Percentiles rank a stretch among this genome's conserved stretches.
phyloP scores from a whole-genome alignment of 1,284 basidiomycete genomes.

The Boletus mariae region DNA sequence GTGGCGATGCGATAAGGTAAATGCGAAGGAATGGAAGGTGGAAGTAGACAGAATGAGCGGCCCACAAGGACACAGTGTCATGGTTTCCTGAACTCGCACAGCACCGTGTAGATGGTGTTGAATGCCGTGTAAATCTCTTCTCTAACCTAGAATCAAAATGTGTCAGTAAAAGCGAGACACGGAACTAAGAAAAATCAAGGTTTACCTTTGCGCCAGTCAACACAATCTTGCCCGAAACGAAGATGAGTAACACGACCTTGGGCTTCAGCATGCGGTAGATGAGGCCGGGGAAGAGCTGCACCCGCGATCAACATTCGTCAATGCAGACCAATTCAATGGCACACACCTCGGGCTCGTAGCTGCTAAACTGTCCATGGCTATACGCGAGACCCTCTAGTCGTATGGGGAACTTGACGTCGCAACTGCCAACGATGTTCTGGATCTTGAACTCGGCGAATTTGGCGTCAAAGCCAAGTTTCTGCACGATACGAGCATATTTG shows the following conservation, averaged over 20 bases:
- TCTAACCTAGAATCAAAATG: constrained; percentile 63
- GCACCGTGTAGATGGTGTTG: constrained; percentile 97
- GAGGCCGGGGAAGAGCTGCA: constrained; percentile 93
- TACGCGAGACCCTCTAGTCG: constrained; percentile 97
- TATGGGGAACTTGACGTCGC: constrained; percentile 99
- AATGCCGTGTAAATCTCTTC: constrained; percentile 99
- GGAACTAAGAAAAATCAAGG: not conserved
- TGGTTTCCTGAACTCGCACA: constrained; percentile 87
- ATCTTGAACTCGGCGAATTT: constrained; percentile 99
- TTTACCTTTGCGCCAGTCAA: constrained; percentile 96
- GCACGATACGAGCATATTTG: constrained; percentile 99
- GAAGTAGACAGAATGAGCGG: not conserved
- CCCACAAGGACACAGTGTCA: constrained; percentile 33
- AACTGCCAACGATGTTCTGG: constrained; percentile 98
- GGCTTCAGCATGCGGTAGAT: constrained; percentile 99
- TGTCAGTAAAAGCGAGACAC: not conserved
- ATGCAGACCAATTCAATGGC: not conserved
- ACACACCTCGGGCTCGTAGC: constrained; percentile 93
- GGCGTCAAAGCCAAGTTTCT: constrained; percentile 99
- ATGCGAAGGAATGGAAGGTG: not conserved
- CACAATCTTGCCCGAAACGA: constrained; percentile 99
- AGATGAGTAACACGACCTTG: constrained; percentile 97
- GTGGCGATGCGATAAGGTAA: not conserved
- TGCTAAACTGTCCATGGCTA: constrained; percentile 97
- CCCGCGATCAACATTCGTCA: constrained; percentile 3